A percentile compares a stretch with the other conserved stretches of the same genome.
Conservation (phyloP, 352 stramenopile species). For the Pythium phragmiticola region DNA sequence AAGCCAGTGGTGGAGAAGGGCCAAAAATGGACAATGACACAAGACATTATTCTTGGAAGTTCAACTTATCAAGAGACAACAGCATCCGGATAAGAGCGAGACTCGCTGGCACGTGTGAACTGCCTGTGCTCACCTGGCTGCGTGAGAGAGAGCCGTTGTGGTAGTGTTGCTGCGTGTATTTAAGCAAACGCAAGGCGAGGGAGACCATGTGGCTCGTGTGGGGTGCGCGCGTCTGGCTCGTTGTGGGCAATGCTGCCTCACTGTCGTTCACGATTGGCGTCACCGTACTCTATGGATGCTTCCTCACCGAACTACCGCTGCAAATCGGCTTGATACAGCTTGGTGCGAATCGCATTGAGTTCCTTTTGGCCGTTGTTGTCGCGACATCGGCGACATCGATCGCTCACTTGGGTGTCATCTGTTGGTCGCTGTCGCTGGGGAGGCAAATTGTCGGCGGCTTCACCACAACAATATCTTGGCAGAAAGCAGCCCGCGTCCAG, state of each 20-base stretch:
- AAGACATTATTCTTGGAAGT: no score
- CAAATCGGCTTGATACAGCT: neutral
- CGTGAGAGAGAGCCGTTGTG: no score
- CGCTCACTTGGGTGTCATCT: neutral
- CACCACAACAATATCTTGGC: neutral
- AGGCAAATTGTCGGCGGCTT: neutral
- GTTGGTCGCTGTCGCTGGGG: neutral
- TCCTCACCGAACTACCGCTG: neutral
- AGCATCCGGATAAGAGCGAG: no score
- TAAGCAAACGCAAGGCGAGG: no score
- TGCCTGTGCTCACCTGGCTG: no score
- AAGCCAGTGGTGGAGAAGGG: no score
- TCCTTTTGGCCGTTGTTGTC: neutral
- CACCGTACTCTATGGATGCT: neutral
- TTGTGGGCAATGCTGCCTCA: neutral
- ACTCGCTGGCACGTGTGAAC: no score
- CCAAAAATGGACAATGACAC: no score
- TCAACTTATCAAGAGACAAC: no score
- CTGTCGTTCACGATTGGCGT: neutral
- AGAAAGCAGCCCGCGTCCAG: neutral
- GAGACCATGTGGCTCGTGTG: neutral
- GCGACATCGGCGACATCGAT: neutral
- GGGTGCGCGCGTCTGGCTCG: neutral
- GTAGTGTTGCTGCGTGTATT: no score
- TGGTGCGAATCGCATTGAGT: neutral